Base-by-base conservation (phyloP, 2,329 filamentous ascomycete genomes). In the Neofusicoccum laricinum region DNA sequence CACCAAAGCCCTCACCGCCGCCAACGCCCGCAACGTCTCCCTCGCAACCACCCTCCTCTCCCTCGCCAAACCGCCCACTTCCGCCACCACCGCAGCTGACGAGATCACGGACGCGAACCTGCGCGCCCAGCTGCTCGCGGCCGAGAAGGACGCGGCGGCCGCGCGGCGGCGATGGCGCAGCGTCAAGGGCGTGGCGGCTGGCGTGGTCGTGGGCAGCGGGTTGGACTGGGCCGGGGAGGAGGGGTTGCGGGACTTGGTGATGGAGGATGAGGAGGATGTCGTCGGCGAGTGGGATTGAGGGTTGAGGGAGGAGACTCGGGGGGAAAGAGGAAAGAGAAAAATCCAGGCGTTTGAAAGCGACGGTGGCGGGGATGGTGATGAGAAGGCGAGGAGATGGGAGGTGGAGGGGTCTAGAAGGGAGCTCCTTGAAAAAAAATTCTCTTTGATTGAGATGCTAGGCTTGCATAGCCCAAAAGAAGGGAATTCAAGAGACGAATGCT, bases 161-260 rank as follows among this genome's bases (percentile, higher is more conserved):
- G 89, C 87, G 73, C 85, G 85, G 66, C 86, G 87, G 68, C 84
- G 85, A 71, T 92, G 88, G 88, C 86, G 87, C 71, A 87, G 89
- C 19, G 85, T 94, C 75, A 95, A 94, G 78, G 90, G 86, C 25
- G 86, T 92, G 46, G 84, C 90, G n/a, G 90, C 90, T 71, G 91
- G 90, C 17, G 84, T 93, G 63, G 85, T 96, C 51, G 90, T 87
- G 4, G 91, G 90, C 2, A 96, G 92, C 75, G 92, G 92, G 51
- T 82, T 95, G 62, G 88, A 96, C 72, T 96, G 92, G 92, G 87
- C 86, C 12, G 80, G 84, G 45, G 88, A 96, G 75, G 83, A 87
- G 59, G 82, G 5, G 65, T 78, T 96, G 66, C 82, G 85, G 65
- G 85, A 86, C 58, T 81, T 94, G 66, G 91, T 96, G 30, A 80